Base-by-base conservation (phyloP, 2,329 filamentous ascomycete species). In the Neonectria ditissima region DNA sequence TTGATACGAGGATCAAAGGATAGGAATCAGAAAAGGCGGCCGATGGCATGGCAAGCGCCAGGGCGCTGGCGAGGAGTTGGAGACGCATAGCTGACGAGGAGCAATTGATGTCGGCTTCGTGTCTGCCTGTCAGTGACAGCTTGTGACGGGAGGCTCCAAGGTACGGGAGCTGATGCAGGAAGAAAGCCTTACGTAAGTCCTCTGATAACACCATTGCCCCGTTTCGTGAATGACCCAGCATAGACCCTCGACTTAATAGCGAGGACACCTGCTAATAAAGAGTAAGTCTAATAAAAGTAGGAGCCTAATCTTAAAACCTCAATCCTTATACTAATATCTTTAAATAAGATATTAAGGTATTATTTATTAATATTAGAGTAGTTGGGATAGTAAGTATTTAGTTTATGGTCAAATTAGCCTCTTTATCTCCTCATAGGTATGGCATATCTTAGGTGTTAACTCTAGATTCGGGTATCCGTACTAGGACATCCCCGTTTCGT, bases 1-100 rank as follows among this genome's bases (percentile, higher is more conserved):
- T 95, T 32, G 95, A 97, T 78, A 97, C 91, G 69, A 97, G 82
- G 76, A 97, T 87, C 79, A 97, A 96, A 18, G 96, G 95, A 58
- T 93, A 94, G 2, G 94, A 93, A 79, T 97, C 91, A 67, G 88
- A 89, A 78, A 97, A 96, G 26, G 93, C 94, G 65, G 88, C 82
- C 47, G 85, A 89, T 24, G 84, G 83, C 64, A 86, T 84, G 69
- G 87, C 83, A 73, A 87, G 79, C 69, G 84, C 84, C 74, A 87
- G 79, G 54, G 86, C 75, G 70, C 83, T 78, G 64, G 82, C 79
- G 74, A 85, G 74, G 75, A 80, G 76, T 59, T 84, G 84, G 74
- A 84, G 75, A 82, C 84, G 87, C 88, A 90, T 90, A 67, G 71
- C 66, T 68, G 68, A 66, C 57, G 37, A 80, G 69, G 59, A 63